A percentile compares a stretch with the other conserved stretches of the same genome.
Evolutionary conservation across 176 grass and related monocot genomes (phyloP).

Genomic region (Oryza punctata): DNA sequence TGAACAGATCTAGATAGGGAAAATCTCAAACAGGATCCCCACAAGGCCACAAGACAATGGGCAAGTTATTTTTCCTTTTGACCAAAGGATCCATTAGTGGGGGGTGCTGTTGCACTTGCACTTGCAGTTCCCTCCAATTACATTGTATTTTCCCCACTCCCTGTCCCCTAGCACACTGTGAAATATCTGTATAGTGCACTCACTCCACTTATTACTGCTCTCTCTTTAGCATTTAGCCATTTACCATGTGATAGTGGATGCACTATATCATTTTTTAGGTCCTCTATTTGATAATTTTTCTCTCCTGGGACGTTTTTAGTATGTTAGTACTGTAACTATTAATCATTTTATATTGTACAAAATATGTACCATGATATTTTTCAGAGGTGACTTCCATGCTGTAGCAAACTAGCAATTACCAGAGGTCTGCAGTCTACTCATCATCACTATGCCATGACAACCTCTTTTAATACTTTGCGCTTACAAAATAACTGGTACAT

Average conservation of each 20-base stretch:
- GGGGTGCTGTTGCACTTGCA: constrained; percentile 48
- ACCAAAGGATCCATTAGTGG: constrained; percentile 34
- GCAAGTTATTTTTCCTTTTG: constrained; percentile 40
- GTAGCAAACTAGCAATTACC: not conserved
- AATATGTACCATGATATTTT: constrained; percentile 25
- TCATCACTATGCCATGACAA: not conserved
- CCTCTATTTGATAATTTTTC: constrained; percentile 20
- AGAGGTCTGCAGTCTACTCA: not conserved
- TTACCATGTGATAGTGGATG: constrained; percentile 32
- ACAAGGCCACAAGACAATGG: constrained; percentile 36
- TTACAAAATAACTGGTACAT: not conserved
- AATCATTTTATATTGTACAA: constrained; percentile 14
- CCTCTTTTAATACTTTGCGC: not conserved
- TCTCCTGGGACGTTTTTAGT: not conserved
- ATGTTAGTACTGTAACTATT: not conserved
- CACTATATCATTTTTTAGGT: constrained; percentile 29
- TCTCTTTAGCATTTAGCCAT: constrained; percentile 37
- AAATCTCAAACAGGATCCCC: constrained; percentile 56
- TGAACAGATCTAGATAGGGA: constrained; percentile 44
- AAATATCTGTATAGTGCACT: constrained; percentile 47
- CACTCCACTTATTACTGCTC: constrained; percentile 37
- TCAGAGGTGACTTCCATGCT: constrained; percentile 14
- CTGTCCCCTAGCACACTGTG: constrained; percentile 38
- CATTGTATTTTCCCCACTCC: constrained; percentile 42
- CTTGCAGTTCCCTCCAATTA: constrained; percentile 49